Base-by-base conservation (phyloP, 176 grass and related monocot genomes). In the Echinochloa phyllopogon region DNA sequence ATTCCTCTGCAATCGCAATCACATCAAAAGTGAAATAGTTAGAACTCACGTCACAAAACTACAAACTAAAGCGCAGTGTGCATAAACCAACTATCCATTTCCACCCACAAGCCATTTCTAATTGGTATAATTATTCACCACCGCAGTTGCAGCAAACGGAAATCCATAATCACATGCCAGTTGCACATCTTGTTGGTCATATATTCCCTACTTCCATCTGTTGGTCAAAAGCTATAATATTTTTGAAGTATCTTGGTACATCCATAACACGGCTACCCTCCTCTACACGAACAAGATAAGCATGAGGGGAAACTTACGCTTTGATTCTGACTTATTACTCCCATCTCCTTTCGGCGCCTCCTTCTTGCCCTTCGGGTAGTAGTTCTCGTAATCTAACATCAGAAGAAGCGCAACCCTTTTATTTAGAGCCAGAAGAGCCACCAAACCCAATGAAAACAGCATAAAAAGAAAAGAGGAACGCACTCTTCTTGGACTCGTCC, bases 371-470 rank as follows among this genome's bases (percentile, higher is more conserved):
- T 95, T 98, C 4, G 91, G 95, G 12, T 74, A 90, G 85, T 96
- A 96, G 37, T 99, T 96, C 65, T 99, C 93, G 51, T 94, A 99
- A 91, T 99, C 96, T 99, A 78, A 81, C 85, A 86, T 24, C 74
- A 57, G 15, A 10, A 40, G 69, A 58, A 24, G 1, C 6, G 25
- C 20, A 52, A 42, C 57, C 36, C 17, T 58, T 74, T 61, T 0
- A 90, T 74, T 61, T 0, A 90, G 51, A 21, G 56, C 37, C 79
- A 66, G 41, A 33, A 66, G 41, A 33, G 49, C 48, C 41, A 52
- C 3, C 25, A 27, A 43, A 87, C 48, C 0, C 48, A 69, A 18
- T 3, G 0, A 67, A 18, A 40, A 51, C 10, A 38, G 37, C 56
- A 20, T 6, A 0, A 18, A 17, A 85, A 16, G 10, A 21, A 6